phyloP scores from a whole-genome alignment of 1,139 yeast genomes.

The Groenewaldozyma auringiensis region DNA sequence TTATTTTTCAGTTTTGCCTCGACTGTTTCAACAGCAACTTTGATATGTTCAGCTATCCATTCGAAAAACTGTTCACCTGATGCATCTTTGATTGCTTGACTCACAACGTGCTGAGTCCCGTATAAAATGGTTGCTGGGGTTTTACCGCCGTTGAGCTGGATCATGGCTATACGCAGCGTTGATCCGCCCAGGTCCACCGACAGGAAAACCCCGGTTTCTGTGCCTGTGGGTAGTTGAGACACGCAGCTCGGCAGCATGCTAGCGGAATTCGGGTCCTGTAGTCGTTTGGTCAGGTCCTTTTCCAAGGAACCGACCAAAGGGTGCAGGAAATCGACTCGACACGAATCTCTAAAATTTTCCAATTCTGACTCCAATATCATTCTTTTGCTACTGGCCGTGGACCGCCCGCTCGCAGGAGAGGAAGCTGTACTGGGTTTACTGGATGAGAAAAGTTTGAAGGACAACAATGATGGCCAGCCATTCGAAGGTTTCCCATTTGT shows the following conservation, averaged over 20 bases:
- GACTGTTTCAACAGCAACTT: slow-evolving; percentile 47
- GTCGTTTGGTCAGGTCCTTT: slow-evolving; percentile 4
- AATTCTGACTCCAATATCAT: background rate
- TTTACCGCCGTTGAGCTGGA: slow-evolving; percentile 51
- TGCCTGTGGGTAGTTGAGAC: slow-evolving; percentile 62
- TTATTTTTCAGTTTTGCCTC: background rate
- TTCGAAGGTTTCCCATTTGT: background rate
- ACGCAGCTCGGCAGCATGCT: slow-evolving; percentile 71
- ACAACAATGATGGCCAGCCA: background rate
- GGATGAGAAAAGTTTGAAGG: too few relatives aligned
- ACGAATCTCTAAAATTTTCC: slow-evolving; percentile 5
- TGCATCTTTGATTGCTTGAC: slow-evolving; percentile 18
- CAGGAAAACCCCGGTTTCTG: slow-evolving; percentile 62
- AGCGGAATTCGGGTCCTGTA: slow-evolving; percentile 13
- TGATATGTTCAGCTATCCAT: slow-evolving; percentile 48
- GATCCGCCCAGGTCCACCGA: slow-evolving; percentile 91
- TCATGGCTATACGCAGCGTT: slow-evolving; percentile 75
- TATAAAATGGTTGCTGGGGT: slow-evolving; percentile 22
- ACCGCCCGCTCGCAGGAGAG: too few relatives aligned
- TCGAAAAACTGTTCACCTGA: slow-evolving; percentile 57
- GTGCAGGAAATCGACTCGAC: slow-evolving; percentile 12
- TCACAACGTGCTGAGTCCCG: slow-evolving; percentile 16
- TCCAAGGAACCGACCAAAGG: slow-evolving; percentile 12
- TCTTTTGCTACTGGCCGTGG: background rate
- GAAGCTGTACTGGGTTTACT: too few relatives aligned